phyloP scores from a whole-genome alignment of 371 early-diverging fungal genomes.

The Mortierella polycephala region DNA sequence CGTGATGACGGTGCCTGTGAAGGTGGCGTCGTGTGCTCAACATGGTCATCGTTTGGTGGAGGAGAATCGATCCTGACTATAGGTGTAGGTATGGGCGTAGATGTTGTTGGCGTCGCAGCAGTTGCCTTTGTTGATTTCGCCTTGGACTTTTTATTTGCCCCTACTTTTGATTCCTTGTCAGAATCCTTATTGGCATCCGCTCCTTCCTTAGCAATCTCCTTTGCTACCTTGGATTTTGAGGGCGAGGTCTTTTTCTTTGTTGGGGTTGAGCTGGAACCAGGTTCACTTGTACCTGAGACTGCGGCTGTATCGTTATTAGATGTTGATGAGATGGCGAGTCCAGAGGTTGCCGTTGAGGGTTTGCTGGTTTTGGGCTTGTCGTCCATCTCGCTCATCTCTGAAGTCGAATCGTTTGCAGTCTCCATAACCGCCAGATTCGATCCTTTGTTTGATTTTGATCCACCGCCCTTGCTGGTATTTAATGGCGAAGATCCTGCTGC shows the following conservation, averaged over 20 bases:
- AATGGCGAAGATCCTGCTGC: slow-evolving; percentile 28
- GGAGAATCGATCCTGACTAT: slow-evolving; percentile 39
- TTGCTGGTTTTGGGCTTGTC: slow-evolving; percentile 34
- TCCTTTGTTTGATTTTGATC: slow-evolving; percentile 22
- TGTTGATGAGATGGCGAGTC: slow-evolving; percentile 17
- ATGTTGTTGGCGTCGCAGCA: slow-evolving; percentile 1
- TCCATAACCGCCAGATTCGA: slow-evolving; percentile 40
- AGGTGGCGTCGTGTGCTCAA: slow-evolving; percentile 10
- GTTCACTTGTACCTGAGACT: slow-evolving; percentile 7
- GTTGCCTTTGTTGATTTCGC: slow-evolving; percentile 29
- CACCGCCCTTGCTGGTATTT: slow-evolving; percentile 7
- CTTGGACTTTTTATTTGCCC: slow-evolving; percentile 27
- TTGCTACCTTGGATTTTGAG: slow-evolving; percentile 24
- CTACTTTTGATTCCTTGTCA: slow-evolving; percentile 39
- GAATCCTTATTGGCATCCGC: slow-evolving; percentile 41
- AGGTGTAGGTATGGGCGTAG: slow-evolving; percentile 7
- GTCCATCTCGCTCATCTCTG: slow-evolving; percentile 53
- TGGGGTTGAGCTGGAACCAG: slow-evolving; percentile 10
- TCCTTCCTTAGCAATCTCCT: slow-evolving; percentile 27
- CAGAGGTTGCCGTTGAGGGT: slow-evolving; percentile 2
- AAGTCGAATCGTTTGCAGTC: slow-evolving; percentile 44
- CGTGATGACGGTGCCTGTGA: slow-evolving; percentile 26
- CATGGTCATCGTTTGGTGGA: slow-evolving; percentile 15
- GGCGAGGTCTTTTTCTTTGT: slow-evolving; percentile 32
- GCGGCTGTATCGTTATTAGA: not conserved